Evolutionary conservation across 441 rosid genomes (phyloP), one percentile per base, ranked within the genome.

Genomic region (Viola pubescens): DNA sequence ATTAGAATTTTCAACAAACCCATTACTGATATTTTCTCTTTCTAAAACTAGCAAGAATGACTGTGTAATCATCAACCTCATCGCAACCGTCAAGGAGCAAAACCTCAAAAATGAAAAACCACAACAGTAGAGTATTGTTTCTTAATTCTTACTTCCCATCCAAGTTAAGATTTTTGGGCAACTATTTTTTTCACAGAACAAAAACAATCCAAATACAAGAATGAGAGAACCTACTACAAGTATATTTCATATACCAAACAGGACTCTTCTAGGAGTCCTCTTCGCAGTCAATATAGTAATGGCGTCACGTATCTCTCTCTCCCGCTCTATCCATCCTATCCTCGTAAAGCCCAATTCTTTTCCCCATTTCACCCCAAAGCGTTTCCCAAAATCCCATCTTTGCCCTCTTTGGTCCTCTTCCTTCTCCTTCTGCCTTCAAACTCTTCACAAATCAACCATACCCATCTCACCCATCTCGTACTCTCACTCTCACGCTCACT

Each of bases 381-480:
- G 55, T 65, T 61, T 55, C 1, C 48, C 0, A 0, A 81, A 81
- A 76, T 81, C 77, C 3, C 69, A 72, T 42, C 59, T 76, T 34
- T 84, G 94, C 66, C 95, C 86, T 59, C 85, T 75, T 71, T 84
- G 91, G 82, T 88, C 91, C 19, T 62, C 87, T 10, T 84, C 91
- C 48, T 86, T 86, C 81, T 74, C 84, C 68, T 70, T 78, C 76
- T 82, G 95, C 65, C 82, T 79, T 61, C 68, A 58, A 2, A n/a
- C 76, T 6, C 68, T 59, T 3, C 81, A 63, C 70, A 65, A 34
- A 38, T 58, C 80, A 13, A 56, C 61, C 14, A 10, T 73, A 11
- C 37, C 68, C 52, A 39, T 9, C 9, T 11, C 41, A 6, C 48
- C 37, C 34, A 26, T 26, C 34, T 40, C 64, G 9, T 26, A 0